Evolutionary conservation across 805 yeast genomes (phyloP).

Genomic region (Candida railenensis): DNA sequence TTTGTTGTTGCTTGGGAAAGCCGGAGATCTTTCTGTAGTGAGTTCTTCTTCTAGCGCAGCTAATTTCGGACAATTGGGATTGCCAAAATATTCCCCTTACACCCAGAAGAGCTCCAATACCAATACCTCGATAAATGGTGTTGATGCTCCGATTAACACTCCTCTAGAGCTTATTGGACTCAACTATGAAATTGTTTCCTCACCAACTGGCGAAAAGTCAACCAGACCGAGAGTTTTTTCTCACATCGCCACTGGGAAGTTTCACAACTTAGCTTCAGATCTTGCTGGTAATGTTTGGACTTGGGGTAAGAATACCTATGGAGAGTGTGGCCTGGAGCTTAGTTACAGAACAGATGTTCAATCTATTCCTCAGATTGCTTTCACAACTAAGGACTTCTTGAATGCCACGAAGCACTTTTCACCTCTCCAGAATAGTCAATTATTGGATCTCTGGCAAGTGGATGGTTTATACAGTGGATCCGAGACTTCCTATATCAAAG

Average conservation of each 20-base stretch:
- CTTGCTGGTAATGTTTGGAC: conserved; percentile 68
- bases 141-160: conserved; percentile 18
- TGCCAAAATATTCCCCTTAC: conserved; percentile 70
- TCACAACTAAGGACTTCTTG: conserved; percentile 13
- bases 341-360: conserved; percentile 63
- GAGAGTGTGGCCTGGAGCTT: conserved; percentile 79
- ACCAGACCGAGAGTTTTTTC: conserved; percentile 45
- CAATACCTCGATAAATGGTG: conserved; percentile 26
- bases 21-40: conserved; percentile 61
- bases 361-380: conserved; percentile 61
- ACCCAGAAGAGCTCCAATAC: conserved; percentile 25
- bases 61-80: conserved; percentile 78
- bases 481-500: conserved; percentile 43
- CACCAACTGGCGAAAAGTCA: conserved; percentile 17
- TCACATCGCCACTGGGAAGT: conserved; percentile 69
- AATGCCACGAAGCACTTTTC: conserved; percentile 28
- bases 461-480: conserved; percentile 67
- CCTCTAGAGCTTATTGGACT: conserved; percentile 54
- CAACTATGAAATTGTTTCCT: conserved; percentile 42
- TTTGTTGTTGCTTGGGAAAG: conserved; percentile 56
- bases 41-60: conserved; percentile 54
- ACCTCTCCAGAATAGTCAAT: conserved; percentile 26
- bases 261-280: conserved; percentile 73
- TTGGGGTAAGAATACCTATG: conserved; percentile 82
- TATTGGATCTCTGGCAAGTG: conserved; percentile 35